phyloP scores from a whole-genome alignment of 805 yeast species.

The Candida succiphila region DNA sequence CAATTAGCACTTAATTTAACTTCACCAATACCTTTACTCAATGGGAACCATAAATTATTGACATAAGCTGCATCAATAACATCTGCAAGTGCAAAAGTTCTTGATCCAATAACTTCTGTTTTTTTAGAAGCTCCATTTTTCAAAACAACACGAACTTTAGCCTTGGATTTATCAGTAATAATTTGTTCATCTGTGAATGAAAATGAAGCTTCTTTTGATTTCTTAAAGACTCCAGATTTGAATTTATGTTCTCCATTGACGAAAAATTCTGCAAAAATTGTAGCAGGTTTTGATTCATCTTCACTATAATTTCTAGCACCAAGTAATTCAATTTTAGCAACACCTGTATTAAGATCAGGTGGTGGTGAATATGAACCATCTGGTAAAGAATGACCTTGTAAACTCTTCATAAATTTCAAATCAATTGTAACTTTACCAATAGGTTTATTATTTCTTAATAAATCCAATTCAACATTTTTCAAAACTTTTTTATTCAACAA shows the following conservation, averaged over 20 bases:
- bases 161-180: constrained; percentile 57
- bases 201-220: constrained; percentile 61
- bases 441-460: constrained; percentile 74
- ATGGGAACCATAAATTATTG: constrained; percentile 68
- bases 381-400: constrained; percentile 48
- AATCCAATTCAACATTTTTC: constrained; percentile 38
- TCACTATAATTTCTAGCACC: constrained; percentile 48
- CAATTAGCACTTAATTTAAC: constrained; percentile 61
- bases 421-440: constrained; percentile 70
- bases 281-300: constrained; percentile 33
- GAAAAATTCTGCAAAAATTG: constrained; percentile 64
- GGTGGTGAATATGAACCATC: constrained; percentile 82
- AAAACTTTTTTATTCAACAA: constrained; percentile 45
- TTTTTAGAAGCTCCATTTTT: constrained; percentile 52
- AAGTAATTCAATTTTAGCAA: constrained; percentile 55
- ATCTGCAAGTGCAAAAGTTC: constrained; percentile 48
- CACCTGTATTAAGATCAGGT: constrained; percentile 92
- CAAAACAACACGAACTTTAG: constrained; percentile 58
- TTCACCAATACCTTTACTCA: constrained; percentile 63
- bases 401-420: constrained; percentile 66
- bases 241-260: constrained; percentile 50
- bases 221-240: constrained; percentile 49
- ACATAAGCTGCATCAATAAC: constrained; percentile 71
- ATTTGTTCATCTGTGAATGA: constrained; percentile 47
- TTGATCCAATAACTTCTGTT: constrained; percentile 47